These are phyloP conservation scores for Phytophthora melonis DNA, from an alignment of 352 stramenopile species.

Conservation along the genomic window DNA sequence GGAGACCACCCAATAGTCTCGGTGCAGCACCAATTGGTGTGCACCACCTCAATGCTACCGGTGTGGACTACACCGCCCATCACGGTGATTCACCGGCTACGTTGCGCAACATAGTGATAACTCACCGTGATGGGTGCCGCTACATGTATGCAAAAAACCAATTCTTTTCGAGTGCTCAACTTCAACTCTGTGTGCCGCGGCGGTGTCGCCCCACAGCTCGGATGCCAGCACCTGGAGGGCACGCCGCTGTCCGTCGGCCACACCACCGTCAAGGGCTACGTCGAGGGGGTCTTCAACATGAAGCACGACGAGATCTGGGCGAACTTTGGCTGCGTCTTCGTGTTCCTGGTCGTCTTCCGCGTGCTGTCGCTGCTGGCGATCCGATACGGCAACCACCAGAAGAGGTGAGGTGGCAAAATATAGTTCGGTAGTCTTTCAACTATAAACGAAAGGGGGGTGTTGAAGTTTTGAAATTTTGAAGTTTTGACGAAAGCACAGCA, in stretches of 20 bases:
- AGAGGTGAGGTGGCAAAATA: background rate
- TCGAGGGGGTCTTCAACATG: constrained; percentile 50
- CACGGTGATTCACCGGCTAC: too few species aligned
- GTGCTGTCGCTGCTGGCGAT: constrained; percentile 15
- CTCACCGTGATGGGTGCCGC: too few species aligned
- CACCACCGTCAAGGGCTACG: constrained; percentile 48
- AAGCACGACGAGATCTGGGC: constrained; percentile 46
- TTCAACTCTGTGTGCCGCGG: too few species aligned
- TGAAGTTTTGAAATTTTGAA: too few species aligned
- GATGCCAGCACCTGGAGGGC: constrained; percentile 8
- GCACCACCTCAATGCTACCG: background rate
- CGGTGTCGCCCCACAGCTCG: too few species aligned
- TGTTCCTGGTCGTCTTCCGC: constrained; percentile 44
- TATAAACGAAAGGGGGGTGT: too few species aligned
- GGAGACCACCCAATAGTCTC: too few species aligned
- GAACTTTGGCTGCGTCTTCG: constrained; percentile 45
- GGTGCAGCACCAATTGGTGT: background rate
- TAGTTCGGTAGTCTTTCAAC: constrained; percentile 3
- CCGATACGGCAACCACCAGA: constrained; percentile 30
- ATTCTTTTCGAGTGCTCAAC: too few species aligned
- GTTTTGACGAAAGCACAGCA: too few species aligned
- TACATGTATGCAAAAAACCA: too few species aligned
- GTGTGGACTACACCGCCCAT: too few species aligned
- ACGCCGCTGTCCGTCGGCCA: constrained; percentile 13
- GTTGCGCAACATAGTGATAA: too few species aligned